Percentiles rank a stretch among this genome's conserved stretches.
These are phyloP conservation scores for Trichophyton simii DNA, from an alignment of 2,329 filamentous ascomycete species.

Conservation along the genomic window DNA sequence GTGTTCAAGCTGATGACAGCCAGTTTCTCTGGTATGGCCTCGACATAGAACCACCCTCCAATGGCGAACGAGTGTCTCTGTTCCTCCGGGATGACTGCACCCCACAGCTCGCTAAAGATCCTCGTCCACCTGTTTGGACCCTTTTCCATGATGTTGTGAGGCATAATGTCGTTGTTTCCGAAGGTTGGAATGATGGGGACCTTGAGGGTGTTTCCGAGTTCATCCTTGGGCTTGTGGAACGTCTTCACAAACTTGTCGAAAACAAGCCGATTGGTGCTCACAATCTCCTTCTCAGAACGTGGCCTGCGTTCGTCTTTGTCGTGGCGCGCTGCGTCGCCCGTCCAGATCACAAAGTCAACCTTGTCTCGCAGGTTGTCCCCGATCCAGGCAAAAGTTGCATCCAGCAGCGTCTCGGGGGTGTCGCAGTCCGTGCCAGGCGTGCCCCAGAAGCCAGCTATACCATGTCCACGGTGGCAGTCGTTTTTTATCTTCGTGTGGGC, in stretches of 20 bases:
- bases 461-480: constrained; percentile 68
- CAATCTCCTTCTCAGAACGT: constrained; percentile 61
- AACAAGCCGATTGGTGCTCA: constrained; percentile 61
- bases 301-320: constrained; percentile 75
- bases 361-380: constrained; percentile 60
- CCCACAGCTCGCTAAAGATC: constrained; percentile 67
- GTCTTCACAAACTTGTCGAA: constrained; percentile 63
- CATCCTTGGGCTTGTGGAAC: constrained; percentile 36
- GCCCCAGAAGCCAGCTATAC: constrained; percentile 68
- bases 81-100: constrained; percentile 75
- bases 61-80: constrained; percentile 83
- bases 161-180: constrained; percentile 95
- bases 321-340: constrained; percentile 78
- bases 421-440: constrained; percentile 84
- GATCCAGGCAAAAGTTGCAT: constrained; percentile 87
- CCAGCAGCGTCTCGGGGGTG: constrained; percentile 63
- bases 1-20: constrained; percentile 93
- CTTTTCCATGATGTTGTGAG: constrained; percentile 79
- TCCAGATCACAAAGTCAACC: constrained; percentile 88
- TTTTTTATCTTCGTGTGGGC: constrained; percentile 57
- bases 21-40: constrained; percentile 75
- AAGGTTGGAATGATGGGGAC: constrained; percentile 82
- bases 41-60: constrained; percentile 88
- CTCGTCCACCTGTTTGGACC: constrained; percentile 82
- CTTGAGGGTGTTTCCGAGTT: constrained; percentile 39